phyloP scores from a whole-genome alignment of 495 filamentous ascomycete genomes.

The Penicillium samsonianum region DNA sequence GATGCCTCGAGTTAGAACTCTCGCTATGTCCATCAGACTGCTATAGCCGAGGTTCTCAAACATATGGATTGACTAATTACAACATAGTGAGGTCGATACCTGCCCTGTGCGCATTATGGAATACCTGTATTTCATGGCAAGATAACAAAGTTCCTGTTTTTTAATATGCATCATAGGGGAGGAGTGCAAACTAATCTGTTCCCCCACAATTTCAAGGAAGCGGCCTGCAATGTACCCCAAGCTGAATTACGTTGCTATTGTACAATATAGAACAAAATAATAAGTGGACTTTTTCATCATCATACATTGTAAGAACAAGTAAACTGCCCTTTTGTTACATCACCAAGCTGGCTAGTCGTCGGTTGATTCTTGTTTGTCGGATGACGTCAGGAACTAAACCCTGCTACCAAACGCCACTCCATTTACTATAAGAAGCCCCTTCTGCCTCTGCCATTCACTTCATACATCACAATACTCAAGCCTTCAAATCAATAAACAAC shows the following conservation, averaged over 20 bases:
- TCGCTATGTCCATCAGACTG: too few species aligned
- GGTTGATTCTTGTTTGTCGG: background rate
- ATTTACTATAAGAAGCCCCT: conserved; percentile 3
- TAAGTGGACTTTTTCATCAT: background rate
- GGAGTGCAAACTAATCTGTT: too few species aligned
- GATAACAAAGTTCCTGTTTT: too few species aligned
- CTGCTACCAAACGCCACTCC: background rate
- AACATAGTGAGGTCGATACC: too few species aligned
- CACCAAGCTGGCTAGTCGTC: background rate
- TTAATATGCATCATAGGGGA: too few species aligned
- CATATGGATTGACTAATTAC: too few species aligned
- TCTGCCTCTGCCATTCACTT: background rate
- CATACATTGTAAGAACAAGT: background rate
- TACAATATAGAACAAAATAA: background rate
- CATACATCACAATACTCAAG: background rate
- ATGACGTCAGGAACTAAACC: background rate
- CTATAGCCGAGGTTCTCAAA: too few species aligned
- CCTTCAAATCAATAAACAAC: background rate
- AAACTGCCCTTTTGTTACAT: background rate
- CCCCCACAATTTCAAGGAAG: background rate
- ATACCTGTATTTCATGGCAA: too few species aligned
- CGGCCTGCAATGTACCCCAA: background rate
- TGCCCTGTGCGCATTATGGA: too few species aligned
- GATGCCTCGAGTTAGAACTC: too few species aligned
- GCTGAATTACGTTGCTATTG: background rate